Conservation (phyloP, 495 filamentous ascomycete species). For the Annulohypoxylon bovei region DNA sequence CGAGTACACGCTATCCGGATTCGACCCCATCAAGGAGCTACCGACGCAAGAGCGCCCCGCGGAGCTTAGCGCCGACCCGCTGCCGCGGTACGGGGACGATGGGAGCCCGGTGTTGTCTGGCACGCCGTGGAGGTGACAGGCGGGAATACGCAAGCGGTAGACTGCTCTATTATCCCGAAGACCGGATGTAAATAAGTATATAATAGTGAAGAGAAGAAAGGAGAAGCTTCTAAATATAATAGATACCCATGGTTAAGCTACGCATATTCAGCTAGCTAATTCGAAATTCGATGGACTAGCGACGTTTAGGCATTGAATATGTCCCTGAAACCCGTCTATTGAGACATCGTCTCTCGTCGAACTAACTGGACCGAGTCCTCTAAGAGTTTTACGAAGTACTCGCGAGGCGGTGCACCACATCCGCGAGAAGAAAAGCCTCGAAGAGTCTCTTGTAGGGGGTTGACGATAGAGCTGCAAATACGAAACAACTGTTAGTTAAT, state of each 20-base stretch:
- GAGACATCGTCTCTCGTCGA: neutral
- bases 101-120: slow-evolving; percentile 8
- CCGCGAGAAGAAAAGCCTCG: neutral
- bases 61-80: slow-evolving; percentile 37
- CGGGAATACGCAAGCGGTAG: neutral
- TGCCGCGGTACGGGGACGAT: neutral
- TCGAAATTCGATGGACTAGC: neutral
- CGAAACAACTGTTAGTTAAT: neutral
- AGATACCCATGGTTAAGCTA: slow-evolving; percentile 7
- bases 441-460: neutral
- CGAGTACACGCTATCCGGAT: slow-evolving; percentile 27
- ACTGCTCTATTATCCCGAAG: neutral
- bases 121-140: slow-evolving; percentile 7
- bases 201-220: neutral
- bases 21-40: slow-evolving; percentile 27
- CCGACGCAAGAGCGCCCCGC: slow-evolving; percentile 30
- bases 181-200: neutral
- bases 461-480: neutral
- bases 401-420: neutral
- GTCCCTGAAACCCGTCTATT: neutral
- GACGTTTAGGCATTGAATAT: neutral
- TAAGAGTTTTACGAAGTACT: neutral
- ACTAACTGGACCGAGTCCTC: neutral
- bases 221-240: neutral
- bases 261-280: neutral